Base-by-base conservation (phyloP, 768 basidiomycete species). In the Xanthoconium purpureum region DNA sequence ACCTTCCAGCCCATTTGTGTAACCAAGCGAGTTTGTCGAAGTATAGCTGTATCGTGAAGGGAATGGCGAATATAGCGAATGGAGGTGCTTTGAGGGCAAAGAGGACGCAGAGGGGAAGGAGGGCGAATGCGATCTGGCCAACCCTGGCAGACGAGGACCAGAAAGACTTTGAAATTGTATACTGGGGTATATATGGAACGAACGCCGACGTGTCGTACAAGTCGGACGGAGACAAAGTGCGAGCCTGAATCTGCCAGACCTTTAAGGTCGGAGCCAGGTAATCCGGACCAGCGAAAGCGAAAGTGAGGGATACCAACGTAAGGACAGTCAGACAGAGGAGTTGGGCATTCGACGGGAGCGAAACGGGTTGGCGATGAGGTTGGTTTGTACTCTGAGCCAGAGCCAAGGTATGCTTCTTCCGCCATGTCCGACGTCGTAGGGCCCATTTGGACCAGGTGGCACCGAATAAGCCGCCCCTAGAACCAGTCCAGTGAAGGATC, bases 1-100 rank as follows among this genome's bases (percentile, higher is more conserved):
- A 71, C 50, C 88, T 76, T 2, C 85, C 90, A 5, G 80, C 73
- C 84, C 88, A 88, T 29, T 81, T 80, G 69, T 91, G 90, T 8
- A 90, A 73, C 71, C 83, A 78, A 6, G 83, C 78, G 11, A 91
- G 80, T 66, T 89, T 89, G 75, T 92, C 89, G 63, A 87, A 87
- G 62, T 83, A 80, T n/a, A 89, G 61, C 52, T 88, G 83, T 39
- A 80, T 79, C 55, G 83, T 74, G 59, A 80, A 80, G 0, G 84
- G 78, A 51, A 85, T 70, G 47, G 90, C 81, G 61, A 90, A 82
- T 47, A 90, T 63, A 54, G 89, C 88, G 63, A 89, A 85, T 0
- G 89, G 87, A 12, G 84, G 80, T 32, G 78, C 78, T 66, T 85
- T 92, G 67, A 92, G 77, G 10, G 84, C 87, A 58, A 89, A 78